Percentiles rank a stretch among this genome's conserved stretches.
These are phyloP conservation scores for Neofusicoccum parvum DNA, from an alignment of 2,329 filamentous ascomycete genomes.

Conservation along the genomic window DNA sequence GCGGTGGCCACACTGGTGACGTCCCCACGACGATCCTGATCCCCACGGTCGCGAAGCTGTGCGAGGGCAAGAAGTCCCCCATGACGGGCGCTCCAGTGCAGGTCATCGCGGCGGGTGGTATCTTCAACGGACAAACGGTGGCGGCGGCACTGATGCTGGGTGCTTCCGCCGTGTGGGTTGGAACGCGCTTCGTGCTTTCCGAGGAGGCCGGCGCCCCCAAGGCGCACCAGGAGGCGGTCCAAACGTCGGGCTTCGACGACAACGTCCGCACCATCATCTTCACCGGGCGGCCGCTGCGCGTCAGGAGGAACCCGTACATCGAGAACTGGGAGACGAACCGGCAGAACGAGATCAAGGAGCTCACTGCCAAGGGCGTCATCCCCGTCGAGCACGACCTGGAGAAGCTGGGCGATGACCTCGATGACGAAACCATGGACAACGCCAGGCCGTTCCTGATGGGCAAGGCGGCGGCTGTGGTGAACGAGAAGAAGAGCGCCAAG, in stretches of 20 bases:
- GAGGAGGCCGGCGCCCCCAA: constrained; percentile 94
- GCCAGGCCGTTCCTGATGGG: constrained; percentile 94
- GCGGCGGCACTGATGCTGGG: constrained; percentile 92
- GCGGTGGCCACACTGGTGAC: constrained; percentile 93
- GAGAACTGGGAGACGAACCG: constrained; percentile 95
- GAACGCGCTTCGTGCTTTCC: constrained; percentile 90
- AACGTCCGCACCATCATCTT: constrained; percentile 98
- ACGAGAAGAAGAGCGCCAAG: constrained; percentile 89
- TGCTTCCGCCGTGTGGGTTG: constrained; percentile 91
- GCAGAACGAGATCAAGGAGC: constrained; percentile 83
- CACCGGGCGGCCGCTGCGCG: constrained; percentile 91
- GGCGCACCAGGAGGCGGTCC: constrained; percentile 92
- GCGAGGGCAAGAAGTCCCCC: constrained; percentile 79
- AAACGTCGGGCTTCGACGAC: constrained; percentile 89
- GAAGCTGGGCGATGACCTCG: constrained; percentile 65
- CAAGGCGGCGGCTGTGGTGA: constrained; percentile 90
- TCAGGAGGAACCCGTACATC: constrained; percentile 93
- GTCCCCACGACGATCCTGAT: constrained; percentile 91
- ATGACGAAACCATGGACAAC: constrained; percentile 89
- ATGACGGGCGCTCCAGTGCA: constrained; percentile 86
- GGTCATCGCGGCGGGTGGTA: constrained; percentile 90
- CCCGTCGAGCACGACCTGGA: constrained; percentile 95
- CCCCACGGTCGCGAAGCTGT: constrained; percentile 82
- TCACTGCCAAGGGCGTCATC: constrained; percentile 85
- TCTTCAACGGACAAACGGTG: constrained; percentile 88